phyloP scores from a whole-genome alignment of 1,139 yeast genomes.

The Geotrichum cucujoidarum region DNA sequence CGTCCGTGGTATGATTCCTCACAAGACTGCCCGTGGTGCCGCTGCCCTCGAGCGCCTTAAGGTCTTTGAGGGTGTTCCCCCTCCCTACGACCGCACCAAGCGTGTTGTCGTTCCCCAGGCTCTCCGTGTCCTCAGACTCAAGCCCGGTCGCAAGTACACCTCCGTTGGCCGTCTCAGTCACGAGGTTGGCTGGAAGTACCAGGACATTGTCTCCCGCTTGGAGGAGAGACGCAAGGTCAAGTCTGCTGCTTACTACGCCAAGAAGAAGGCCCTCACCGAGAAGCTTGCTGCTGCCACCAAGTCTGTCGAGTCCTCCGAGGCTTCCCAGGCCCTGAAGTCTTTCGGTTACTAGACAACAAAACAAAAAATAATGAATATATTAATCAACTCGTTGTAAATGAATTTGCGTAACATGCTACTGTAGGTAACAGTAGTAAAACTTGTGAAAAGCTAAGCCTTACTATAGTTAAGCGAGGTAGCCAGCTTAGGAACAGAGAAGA shows the following conservation, averaged over 20 bases:
- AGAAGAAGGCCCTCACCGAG: constrained; percentile 94
- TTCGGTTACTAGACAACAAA: constrained; percentile 18
- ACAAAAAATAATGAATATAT: too few relatives aligned
- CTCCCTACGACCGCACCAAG: constrained; percentile 99
- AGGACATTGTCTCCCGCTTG: constrained; percentile 92
- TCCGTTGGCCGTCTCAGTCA: constrained; percentile 94
- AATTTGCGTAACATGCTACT: constrained; percentile 1
- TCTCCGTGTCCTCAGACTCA: constrained; percentile 97
- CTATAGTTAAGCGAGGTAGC: background rate
- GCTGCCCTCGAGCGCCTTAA: constrained; percentile 99
- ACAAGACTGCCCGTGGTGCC: constrained; percentile 99
- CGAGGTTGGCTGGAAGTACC: constrained; percentile 99
- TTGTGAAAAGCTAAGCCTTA: background rate
- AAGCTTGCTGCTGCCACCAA: constrained; percentile 69
- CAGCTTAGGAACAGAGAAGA: background rate
- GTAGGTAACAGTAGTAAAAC: background rate
- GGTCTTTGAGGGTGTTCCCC: constrained; percentile 99
- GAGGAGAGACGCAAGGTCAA: constrained; percentile 99
- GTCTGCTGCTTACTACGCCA: constrained; percentile 98
- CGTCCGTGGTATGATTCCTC: constrained; percentile 98
- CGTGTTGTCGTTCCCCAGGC: constrained; percentile 99
- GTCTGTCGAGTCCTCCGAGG: constrained; percentile 20
- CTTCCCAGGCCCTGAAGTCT: constrained; percentile 19
- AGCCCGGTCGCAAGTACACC: constrained; percentile 99
- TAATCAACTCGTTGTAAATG: too few relatives aligned